Evolutionary conservation across 2,329 filamentous ascomycete species (phyloP).

Genomic region (Talaromyces sp.): DNA sequence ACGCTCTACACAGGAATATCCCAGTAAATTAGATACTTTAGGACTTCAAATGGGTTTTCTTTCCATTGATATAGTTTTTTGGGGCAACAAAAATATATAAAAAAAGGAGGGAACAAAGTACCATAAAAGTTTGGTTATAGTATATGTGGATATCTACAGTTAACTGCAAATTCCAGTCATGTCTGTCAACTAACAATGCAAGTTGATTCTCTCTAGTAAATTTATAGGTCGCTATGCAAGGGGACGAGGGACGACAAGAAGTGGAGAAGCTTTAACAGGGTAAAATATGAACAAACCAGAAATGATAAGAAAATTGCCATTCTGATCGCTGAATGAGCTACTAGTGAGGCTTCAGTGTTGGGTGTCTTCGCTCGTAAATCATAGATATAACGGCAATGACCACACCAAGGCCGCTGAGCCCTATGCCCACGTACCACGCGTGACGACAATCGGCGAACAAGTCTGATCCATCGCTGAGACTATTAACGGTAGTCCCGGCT

Average conservation of each 20-base stretch:
- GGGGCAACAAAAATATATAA: background rate
- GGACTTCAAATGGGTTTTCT: too few relatives aligned
- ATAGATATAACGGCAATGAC: background rate
- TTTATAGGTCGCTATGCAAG: background rate
- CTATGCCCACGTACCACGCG: background rate
- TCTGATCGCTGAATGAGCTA: too few relatives aligned
- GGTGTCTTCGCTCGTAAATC: background rate
- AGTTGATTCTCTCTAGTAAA: background rate
- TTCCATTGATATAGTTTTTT: background rate
- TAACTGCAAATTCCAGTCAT: background rate
- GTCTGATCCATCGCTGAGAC: background rate
- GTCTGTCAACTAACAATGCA: background rate
- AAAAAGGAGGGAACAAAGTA: too few relatives aligned
- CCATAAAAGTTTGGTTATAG: too few relatives aligned
- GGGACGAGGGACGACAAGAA: too few relatives aligned
- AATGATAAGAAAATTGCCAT: too few relatives aligned
- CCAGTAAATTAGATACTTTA: background rate
- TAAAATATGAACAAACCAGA: too few relatives aligned
- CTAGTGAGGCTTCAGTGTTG: background rate
- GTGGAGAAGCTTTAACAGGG: too few relatives aligned
- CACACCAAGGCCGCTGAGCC: background rate
- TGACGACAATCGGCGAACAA: background rate
- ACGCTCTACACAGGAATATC: background rate
- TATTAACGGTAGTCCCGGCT: constrained; percentile 53
- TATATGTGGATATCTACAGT: too few relatives aligned